Conservation (phyloP, 169 alveolate genomes). For the Plasmodium relictum region DNA sequence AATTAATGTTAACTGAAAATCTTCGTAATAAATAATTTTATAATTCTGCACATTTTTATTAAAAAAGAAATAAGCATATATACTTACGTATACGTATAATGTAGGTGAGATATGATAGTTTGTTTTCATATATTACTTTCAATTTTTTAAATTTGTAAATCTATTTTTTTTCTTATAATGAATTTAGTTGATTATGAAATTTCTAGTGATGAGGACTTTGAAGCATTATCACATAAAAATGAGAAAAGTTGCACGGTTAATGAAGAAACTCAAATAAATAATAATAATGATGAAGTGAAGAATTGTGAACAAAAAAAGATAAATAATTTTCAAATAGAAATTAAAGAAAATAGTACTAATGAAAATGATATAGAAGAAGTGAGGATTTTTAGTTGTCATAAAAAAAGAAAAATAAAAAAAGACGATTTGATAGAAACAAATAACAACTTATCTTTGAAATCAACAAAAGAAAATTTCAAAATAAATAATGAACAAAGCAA, state of each 20-base stretch:
- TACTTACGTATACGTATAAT: no score
- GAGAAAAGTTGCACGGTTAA: background rate
- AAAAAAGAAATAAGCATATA: no score
- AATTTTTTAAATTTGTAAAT: no score
- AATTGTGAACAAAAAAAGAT: background rate
- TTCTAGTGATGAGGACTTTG: conserved; percentile 65
- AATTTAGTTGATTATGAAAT: conserved; percentile 73
- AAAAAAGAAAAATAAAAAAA: background rate
- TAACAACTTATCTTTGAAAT: background rate
- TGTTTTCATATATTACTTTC: no score
- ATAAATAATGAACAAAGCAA: background rate
- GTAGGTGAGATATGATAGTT: no score
- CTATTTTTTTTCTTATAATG: conserved; percentile 14
- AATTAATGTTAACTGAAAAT: no score
- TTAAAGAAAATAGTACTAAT: background rate
- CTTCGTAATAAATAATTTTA: no score
- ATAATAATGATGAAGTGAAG: conserved; percentile 1
- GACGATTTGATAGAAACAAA: background rate
- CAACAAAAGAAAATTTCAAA: background rate
- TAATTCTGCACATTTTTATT: no score
- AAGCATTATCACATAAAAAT: background rate
- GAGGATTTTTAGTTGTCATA: background rate
- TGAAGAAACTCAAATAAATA: background rate
- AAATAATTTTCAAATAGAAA: background rate
- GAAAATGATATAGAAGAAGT: background rate